Base-by-base conservation (phyloP, 1,139 yeast genomes). In the Nakaseomyces sp. region DNA sequence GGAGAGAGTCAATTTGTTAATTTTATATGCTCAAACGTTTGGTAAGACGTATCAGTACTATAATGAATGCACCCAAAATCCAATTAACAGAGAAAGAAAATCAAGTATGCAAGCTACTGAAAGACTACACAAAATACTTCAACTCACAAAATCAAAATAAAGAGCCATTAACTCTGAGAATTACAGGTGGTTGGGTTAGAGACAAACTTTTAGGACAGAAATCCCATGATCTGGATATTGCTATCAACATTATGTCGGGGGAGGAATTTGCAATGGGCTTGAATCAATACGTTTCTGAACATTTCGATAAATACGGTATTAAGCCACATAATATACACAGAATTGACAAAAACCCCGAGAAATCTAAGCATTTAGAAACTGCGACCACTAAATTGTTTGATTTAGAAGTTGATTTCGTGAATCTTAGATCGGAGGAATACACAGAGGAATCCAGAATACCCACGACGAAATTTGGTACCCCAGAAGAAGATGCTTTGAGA, bases 101-200 rank as follows among this genome's bases (percentile, higher is more conserved):
- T 12, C 37, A 51, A 13, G 53, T 61, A 20, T 61, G 65, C 43
- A 40, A 45, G n/a, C 41, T 59, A 24, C 44, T 61, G 31, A 58
- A 53, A 29, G 65, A 59, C 41, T 58, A 52, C 43, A 53, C 57
- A 10, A 42, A 39, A 6, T 37, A 47, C 7, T 60, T 56, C 40
- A 59, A 59, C 39, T 26, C 41, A n/a, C 6, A n/a, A 17, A 18
- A 41, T 15, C 6, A 15, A 4, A 9, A 13, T 20, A 20, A 15
- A 13, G 37, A 24, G 15, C 60, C 58, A 3, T 46, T 79, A 18
- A 80, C 75, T 26, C 70, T 89, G 17, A 66, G 99, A 50, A 84
- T 91, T 54, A 89, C 97, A 0, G 99, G 99, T 26, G 99, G 99
- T 0, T 91, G 99, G 99, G 99, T 91, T 5, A 74, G 99, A 55